A percentile compares a stretch with the other conserved stretches of the same genome.
Evolutionary conservation across 2,329 filamentous ascomycete species (phyloP).

Genomic region (Sporothrix humicola): DNA sequence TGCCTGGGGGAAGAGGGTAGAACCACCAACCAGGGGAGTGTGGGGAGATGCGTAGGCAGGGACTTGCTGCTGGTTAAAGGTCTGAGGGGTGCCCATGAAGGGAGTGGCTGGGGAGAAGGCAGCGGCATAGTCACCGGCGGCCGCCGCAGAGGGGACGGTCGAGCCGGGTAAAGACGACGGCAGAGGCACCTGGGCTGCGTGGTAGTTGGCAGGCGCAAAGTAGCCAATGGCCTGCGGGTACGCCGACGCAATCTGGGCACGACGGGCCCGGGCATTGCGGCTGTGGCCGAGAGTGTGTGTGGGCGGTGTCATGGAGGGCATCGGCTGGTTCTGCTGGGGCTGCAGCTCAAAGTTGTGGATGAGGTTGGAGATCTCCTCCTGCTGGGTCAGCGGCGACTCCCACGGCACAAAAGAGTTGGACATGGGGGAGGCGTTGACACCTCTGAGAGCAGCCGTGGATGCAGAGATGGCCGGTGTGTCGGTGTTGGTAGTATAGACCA

Average conservation of each 20-base stretch:
- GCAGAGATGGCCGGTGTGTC: background rate
- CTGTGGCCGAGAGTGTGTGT: background rate
- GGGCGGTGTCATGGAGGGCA: background rate
- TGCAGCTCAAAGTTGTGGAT: constrained; percentile 20
- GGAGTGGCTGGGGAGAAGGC: background rate
- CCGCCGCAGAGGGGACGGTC: background rate
- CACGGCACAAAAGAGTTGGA: constrained; percentile 37
- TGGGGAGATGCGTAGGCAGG: background rate
- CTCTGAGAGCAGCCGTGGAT: background rate
- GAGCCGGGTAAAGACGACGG: background rate
- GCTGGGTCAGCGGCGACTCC: constrained; percentile 37
- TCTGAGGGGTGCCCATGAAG: background rate
- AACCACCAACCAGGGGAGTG: background rate
- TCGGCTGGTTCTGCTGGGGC: background rate
- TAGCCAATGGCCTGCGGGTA: constrained; percentile 26
- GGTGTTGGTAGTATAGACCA: constrained; percentile 13
- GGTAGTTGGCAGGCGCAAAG: background rate
- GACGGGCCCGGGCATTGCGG: background rate
- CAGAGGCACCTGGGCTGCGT: constrained; percentile 11
- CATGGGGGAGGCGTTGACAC: background rate
- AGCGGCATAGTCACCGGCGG: constrained; percentile 15
- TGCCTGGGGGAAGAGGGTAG: background rate
- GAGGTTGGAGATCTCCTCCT: constrained; percentile 28
- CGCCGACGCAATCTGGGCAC: background rate
- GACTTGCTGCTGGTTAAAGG: background rate